These are phyloP conservation scores for Aspergillus ruber DNA, from an alignment of 2,329 filamentous ascomycete genomes.

Conservation along the genomic window DNA sequence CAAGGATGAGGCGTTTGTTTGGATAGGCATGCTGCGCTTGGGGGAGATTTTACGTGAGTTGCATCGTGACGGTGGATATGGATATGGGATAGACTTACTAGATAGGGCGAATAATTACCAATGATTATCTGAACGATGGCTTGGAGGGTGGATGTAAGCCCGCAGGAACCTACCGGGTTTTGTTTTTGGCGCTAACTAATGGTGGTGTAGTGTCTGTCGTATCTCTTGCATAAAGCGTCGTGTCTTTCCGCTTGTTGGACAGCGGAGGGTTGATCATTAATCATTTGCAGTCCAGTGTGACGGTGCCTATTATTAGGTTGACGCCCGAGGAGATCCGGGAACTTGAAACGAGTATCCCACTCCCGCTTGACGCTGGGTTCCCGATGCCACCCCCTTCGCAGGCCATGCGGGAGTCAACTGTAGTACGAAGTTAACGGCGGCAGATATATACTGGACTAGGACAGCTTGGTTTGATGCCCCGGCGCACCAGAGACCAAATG, in stretches of 20 bases:
- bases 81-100: slow-evolving; percentile 11
- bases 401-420: not conserved
- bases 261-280: slow-evolving; percentile 46
- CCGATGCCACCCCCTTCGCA: not conserved
- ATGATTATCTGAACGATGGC: slow-evolving; percentile 45
- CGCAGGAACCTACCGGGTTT: slow-evolving; percentile 24
- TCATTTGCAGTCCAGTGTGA: slow-evolving; percentile 48
- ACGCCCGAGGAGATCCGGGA: slow-evolving; percentile 47
- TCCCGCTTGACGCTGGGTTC: slow-evolving; percentile 51
- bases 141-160: slow-evolving; percentile 48
- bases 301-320: slow-evolving; percentile 45
- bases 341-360: slow-evolving; percentile 47
- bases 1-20: slow-evolving; percentile 44
- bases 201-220: slow-evolving; percentile 39
- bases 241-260: slow-evolving; percentile 51
- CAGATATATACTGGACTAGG: not conserved
- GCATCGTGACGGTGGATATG: no score
- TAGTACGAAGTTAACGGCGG: not conserved
- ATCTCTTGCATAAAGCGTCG: slow-evolving; percentile 46
- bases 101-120: slow-evolving; percentile 44
- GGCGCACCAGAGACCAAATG: not conserved
- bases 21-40: slow-evolving; percentile 43
- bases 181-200: no score
- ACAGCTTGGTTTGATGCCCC: not conserved
- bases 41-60: slow-evolving; percentile 47